Percentiles rank a stretch among this genome's conserved stretches.
Conservation (phyloP, 2,329 filamentous ascomycete genomes). For the Fusarium oxysporum region DNA sequence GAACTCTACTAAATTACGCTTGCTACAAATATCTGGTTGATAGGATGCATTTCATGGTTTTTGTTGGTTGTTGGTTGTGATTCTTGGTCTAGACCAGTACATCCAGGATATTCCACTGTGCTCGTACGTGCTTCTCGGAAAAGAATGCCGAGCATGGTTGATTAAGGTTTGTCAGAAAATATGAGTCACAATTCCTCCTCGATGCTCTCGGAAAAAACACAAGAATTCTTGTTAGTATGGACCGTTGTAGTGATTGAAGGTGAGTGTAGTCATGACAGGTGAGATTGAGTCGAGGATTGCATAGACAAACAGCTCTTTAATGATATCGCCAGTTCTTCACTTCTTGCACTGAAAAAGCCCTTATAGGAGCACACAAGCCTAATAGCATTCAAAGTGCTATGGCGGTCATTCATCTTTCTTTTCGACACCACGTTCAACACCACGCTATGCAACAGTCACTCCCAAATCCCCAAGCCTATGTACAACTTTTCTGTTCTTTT, state of each 20-base stretch:
- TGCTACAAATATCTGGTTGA: too few species aligned
- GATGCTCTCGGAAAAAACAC: background rate
- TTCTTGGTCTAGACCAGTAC: background rate
- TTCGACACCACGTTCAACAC: constrained; percentile 28
- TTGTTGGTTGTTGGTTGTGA: background rate
- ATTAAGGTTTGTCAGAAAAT: background rate
- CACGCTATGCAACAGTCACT: constrained; percentile 28
- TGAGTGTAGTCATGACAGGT: background rate
- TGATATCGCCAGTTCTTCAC: background rate
- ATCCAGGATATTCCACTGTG: background rate
- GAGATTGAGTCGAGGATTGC: background rate
- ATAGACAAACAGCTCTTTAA: background rate
- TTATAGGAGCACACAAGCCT: background rate
- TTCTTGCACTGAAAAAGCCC: background rate
- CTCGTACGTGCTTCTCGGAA: background rate
- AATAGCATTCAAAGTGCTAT: background rate
- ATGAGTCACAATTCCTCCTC: background rate
- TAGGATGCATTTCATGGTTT: too few species aligned
- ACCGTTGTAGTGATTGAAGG: background rate
- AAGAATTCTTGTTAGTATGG: background rate
- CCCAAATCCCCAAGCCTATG: background rate
- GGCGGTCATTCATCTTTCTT: background rate
- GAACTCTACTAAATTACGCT: too few species aligned
- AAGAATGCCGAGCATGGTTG: background rate
- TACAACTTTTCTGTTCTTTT: constrained; percentile 1